Percentiles rank a stretch among this genome's conserved stretches.
These are phyloP conservation scores for Phytomonas sp. DNA, from an alignment of 208 protist genomes.

Conservation along the genomic window DNA sequence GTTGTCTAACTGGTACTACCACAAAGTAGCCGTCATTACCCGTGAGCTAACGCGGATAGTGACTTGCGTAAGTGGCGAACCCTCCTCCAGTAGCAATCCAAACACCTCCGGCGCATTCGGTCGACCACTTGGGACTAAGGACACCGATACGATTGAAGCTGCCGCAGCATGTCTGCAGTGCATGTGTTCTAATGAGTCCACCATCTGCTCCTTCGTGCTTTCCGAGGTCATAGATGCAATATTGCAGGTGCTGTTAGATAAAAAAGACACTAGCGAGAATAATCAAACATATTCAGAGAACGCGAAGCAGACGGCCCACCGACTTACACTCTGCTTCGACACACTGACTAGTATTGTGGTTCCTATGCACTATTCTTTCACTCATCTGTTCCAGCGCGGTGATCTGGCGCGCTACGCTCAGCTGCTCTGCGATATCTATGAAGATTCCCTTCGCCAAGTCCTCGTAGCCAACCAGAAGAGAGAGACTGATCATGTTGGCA, in stretches of 20 bases:
- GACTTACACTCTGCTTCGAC: constrained; percentile 44
- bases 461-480: constrained; percentile 14
- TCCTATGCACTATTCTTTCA: constrained; percentile 11
- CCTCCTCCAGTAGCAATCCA: background rate
- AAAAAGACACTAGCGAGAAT: constrained; percentile 8
- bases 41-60: constrained; percentile 46
- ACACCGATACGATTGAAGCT: constrained; percentile 17
- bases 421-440: constrained; percentile 68
- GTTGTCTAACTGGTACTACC: constrained; percentile 73
- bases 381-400: constrained; percentile 16
- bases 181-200: constrained; percentile 49
- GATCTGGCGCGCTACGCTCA: constrained; percentile 49
- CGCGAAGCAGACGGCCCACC: constrained; percentile 13
- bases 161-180: constrained; percentile 61
- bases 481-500: background rate
- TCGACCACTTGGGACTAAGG: background rate
- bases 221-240: constrained; percentile 71
- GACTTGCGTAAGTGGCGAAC: constrained; percentile 14
- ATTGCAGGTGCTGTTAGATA: constrained; percentile 23
- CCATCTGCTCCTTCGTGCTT: constrained; percentile 53
- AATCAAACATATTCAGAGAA: constrained; percentile 8
- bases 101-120: background rate
- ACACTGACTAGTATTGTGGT: constrained; percentile 53
- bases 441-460: constrained; percentile 47
- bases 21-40: constrained; percentile 33